phyloP scores from a whole-genome alignment of 306 rosid species.

The Boehmeria nivea region DNA sequence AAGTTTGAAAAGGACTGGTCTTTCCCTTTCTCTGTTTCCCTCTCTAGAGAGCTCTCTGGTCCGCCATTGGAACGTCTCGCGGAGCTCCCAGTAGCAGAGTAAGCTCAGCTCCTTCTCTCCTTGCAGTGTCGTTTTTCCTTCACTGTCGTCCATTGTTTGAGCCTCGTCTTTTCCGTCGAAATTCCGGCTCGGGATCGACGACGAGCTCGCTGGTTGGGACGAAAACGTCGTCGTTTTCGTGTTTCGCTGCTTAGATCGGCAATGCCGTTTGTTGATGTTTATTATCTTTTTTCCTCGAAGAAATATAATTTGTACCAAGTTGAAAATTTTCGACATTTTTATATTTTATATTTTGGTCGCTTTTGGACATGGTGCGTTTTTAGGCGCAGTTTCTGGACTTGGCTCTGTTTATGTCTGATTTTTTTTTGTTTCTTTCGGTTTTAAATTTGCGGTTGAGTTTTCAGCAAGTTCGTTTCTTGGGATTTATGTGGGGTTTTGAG shows the following conservation, averaged over 20 bases:
- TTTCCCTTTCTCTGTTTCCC: not conserved
- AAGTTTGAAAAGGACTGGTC: no score
- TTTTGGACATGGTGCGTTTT: not conserved
- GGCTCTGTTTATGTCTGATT: slow-evolving; percentile 5
- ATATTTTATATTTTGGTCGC: not conserved
- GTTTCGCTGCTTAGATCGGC: slow-evolving; percentile 32
- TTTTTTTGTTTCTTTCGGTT: not conserved
- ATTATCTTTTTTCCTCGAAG: not conserved
- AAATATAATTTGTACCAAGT: not conserved
- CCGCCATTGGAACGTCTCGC: slow-evolving; percentile 19
- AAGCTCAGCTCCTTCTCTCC: slow-evolving; percentile 21
- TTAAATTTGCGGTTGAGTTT: not conserved
- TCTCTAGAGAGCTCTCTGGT: slow-evolving; percentile 19
- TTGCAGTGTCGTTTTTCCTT: not conserved
- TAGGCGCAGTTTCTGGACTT: not conserved
- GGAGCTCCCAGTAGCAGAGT: slow-evolving; percentile 40
- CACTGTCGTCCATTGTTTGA: slow-evolving; percentile 12
- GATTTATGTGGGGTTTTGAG: not conserved
- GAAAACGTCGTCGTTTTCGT: slow-evolving; percentile 13
- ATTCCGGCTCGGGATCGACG: slow-evolving; percentile 17
- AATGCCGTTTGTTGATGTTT: not conserved
- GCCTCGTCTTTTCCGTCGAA: slow-evolving; percentile 2
- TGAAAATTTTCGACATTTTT: not conserved
- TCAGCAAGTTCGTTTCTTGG: not conserved
- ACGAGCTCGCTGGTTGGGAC: slow-evolving; percentile 3